These are phyloP conservation scores for Vanrija sp. DNA, from an alignment of 1,284 basidiomycete genomes.

Conservation along the genomic window DNA sequence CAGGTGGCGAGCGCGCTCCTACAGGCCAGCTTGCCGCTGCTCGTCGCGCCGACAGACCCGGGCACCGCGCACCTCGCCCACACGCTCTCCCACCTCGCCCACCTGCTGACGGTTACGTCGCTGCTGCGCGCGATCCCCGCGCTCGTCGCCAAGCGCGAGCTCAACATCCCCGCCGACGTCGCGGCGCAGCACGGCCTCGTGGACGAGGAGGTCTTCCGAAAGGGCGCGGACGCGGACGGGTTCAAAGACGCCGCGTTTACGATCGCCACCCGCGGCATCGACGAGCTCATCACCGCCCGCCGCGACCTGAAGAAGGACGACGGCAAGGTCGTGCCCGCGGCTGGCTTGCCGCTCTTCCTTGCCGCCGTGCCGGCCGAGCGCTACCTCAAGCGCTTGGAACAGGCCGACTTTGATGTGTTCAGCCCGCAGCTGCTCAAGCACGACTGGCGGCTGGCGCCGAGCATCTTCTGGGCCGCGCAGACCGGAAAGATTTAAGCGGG, in stretches of 20 bases:
- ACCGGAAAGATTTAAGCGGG: constrained; percentile 43
- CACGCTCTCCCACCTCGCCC: constrained; percentile 57
- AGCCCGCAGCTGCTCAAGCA: constrained; percentile 63
- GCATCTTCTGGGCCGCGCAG: constrained; percentile 67
- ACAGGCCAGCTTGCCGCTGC: constrained; percentile 71
- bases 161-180: constrained; percentile 80
- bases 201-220: constrained; percentile 80
- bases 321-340: constrained; percentile 58
- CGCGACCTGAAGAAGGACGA: constrained; percentile 65
- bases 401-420: constrained; percentile 78
- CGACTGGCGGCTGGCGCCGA: constrained; percentile 83
- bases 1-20: constrained; percentile 74
- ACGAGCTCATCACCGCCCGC: constrained; percentile 79
- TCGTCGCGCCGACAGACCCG: constrained; percentile 55
- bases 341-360: constrained; percentile 73
- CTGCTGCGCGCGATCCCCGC: constrained; percentile 73
- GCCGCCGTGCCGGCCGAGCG: constrained; percentile 70
- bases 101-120: constrained; percentile 50
- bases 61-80: constrained; percentile 65
- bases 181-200: constrained; percentile 72
- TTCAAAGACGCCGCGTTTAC: constrained; percentile 69
- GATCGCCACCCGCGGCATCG: constrained; percentile 84
- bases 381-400: constrained; percentile 69
- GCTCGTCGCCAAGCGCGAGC: constrained; percentile 62
- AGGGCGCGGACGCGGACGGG: constrained; percentile 58